Percentiles rank a stretch among this genome's conserved stretches.
Evolutionary conservation across 805 yeast species (phyloP).

Genomic region (Saccharomycopsis sp.): DNA sequence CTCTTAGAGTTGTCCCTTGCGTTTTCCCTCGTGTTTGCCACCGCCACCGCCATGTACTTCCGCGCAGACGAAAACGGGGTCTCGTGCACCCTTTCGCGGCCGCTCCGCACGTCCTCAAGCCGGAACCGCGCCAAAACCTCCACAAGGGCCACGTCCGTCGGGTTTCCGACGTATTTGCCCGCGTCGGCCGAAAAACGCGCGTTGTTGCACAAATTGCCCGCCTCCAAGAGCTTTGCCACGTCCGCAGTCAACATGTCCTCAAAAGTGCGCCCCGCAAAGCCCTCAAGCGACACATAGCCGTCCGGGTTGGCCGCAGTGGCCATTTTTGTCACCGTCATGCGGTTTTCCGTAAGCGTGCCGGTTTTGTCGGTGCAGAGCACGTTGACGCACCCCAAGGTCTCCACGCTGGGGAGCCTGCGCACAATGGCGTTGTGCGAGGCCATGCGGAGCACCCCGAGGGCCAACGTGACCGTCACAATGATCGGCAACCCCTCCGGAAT

Average conservation of each 20-base stretch:
- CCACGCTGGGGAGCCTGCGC: slow-evolving; percentile 89
- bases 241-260: slow-evolving; percentile 45
- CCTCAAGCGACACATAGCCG: slow-evolving; percentile 35
- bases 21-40: no score
- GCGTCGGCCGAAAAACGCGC: slow-evolving; percentile 61
- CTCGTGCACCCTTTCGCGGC: slow-evolving; percentile 57
- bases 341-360: slow-evolving; percentile 84
- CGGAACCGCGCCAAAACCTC: slow-evolving; percentile 69
- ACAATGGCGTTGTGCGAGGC: slow-evolving; percentile 92
- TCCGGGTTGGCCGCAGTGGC: slow-evolving; percentile 26
- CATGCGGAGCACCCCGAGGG: slow-evolving; percentile 94
- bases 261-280: slow-evolving; percentile 34
- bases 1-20: no score
- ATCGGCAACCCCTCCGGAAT: slow-evolving; percentile 98
- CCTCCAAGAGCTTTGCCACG: slow-evolving; percentile 47
- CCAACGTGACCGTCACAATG: slow-evolving; percentile 94
- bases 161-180: slow-evolving; percentile 77
- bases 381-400: slow-evolving; percentile 89
- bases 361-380: slow-evolving; percentile 92
- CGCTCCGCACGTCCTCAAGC: slow-evolving; percentile 60
- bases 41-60: slow-evolving; percentile 83
- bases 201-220: slow-evolving; percentile 72
- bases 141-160: slow-evolving; percentile 87
- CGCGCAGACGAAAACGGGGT: slow-evolving; percentile 77
- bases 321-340: slow-evolving; percentile 78